A percentile compares a stretch with the other conserved stretches of the same genome.
phyloP scores from a whole-genome alignment of 2,329 filamentous ascomycete species.

The Cordyceps cateniannulata region DNA sequence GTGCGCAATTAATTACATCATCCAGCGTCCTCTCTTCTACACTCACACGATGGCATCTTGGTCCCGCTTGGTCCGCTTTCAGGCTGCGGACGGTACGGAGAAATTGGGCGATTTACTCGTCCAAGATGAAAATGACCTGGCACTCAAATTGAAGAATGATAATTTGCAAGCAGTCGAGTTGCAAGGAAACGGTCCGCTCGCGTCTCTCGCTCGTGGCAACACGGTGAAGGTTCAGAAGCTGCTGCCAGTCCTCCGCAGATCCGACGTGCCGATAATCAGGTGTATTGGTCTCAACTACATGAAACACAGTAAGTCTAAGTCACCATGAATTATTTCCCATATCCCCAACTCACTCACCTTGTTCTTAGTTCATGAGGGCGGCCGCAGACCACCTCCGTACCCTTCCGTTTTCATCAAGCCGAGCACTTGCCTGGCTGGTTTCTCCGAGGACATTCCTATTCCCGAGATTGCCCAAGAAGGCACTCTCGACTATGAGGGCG shows the following conservation, averaged over 20 bases:
- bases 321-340: not conserved
- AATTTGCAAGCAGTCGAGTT: constrained; percentile 25
- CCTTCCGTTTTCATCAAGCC: constrained; percentile 47
- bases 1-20: not conserved
- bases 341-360: not conserved
- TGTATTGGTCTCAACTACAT: constrained; percentile 32
- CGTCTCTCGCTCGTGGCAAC: constrained; percentile 19
- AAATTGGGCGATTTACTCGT: constrained; percentile 29
- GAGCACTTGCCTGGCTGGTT: constrained; percentile 31
- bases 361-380: constrained; percentile 42
- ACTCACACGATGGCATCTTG: constrained; percentile 22
- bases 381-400: constrained; percentile 42
- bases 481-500: constrained; percentile 44
- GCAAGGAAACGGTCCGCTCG: constrained; percentile 23
- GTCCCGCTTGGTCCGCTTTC: constrained; percentile 29
- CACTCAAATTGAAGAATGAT: constrained; percentile 17
- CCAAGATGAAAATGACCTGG: constrained; percentile 21
- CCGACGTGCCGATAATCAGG: constrained; percentile 29
- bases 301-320: constrained; percentile 25
- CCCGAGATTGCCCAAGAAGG: constrained; percentile 40
- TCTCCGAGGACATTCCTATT: constrained; percentile 33
- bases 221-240: constrained; percentile 27
- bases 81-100: constrained; percentile 25
- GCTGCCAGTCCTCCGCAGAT: constrained; percentile 22
- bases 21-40: not conserved